Evolutionary conservation across 768 basidiomycete genomes (phyloP), one percentile per base, ranked within the genome.

Genomic region (Auriscalpium microsporum): DNA sequence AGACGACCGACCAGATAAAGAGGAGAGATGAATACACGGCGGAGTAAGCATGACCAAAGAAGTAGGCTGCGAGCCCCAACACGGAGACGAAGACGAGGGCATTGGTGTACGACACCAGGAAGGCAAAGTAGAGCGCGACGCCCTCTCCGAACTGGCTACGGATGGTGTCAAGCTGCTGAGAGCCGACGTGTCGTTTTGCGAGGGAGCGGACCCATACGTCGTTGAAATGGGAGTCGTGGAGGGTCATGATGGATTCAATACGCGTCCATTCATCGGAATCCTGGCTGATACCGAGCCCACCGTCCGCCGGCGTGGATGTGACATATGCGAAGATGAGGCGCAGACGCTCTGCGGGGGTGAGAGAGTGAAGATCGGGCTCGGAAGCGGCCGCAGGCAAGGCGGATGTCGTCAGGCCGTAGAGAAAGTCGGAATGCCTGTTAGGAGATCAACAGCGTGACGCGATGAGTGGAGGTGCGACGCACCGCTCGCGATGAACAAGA

Each of bases 61-160:
- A 78, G 72, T 83, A 91, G 66, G 83, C 86, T 17, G 80, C 50
- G 48, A 83, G 62, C 1, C 94, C 93, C 42, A 91, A 72, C 14
- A 71, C 65, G 2, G 93, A 83, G 3, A 94, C 89, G 61, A 92
- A 80, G 21, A 85, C 63, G 45, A 98, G 82, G 36, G 85, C 83
- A 45, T 80, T 78, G 0, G 94, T 87, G 72, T 97, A 97, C 45
- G 83, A 81, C 7, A 82, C 79, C 16, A 97, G 78, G 74, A 95
- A 96, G 49, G 82, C 80, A 70, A 94, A 97, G 72, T 99, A 94
- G 37, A 92, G 78, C 1, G 91, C 90, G 14, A 93, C 72, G 1
- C 82, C 77, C 65, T 90, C 89, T 10, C 93, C 93, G 60, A 90
- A 92, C 80, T 83, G 57, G 60, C 86, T 78, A 42, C 86, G 80